Percentiles rank a stretch among this genome's conserved stretches.
phyloP scores from a whole-genome alignment of 257 asterid species.

The Solanum okadae region DNA sequence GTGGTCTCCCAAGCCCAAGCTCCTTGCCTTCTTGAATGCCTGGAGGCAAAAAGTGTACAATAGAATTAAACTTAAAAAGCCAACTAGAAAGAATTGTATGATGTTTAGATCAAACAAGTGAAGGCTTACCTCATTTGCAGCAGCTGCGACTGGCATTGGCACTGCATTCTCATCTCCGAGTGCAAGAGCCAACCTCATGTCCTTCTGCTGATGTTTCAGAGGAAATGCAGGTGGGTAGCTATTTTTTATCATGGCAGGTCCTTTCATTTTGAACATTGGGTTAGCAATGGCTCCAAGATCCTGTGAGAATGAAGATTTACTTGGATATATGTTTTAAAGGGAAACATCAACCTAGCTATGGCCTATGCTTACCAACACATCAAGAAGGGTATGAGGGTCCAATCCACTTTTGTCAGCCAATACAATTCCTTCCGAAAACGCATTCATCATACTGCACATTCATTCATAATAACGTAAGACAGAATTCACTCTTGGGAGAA shows the following conservation, averaged over 20 bases:
- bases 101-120: background rate
- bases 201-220: conserved; percentile 95
- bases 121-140: conserved; percentile 70
- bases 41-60: conserved; percentile 8
- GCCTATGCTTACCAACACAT: conserved; percentile 59
- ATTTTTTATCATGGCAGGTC: conserved; percentile 68
- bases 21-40: conserved; percentile 90
- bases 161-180: conserved; percentile 87
- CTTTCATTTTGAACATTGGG: conserved; percentile 94
- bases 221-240: conserved; percentile 88
- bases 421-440: conserved; percentile 88
- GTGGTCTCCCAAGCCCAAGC: conserved; percentile 75
- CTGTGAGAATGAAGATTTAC: conserved; percentile 26
- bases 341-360: background rate
- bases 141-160: conserved; percentile 96
- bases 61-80: background rate
- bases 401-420: conserved; percentile 90
- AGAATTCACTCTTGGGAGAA: background rate
- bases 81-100: background rate
- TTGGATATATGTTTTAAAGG: background rate
- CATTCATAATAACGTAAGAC: background rate
- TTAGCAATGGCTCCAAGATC: conserved; percentile 93
- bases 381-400: conserved; percentile 72
- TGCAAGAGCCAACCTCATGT: conserved; percentile 93
- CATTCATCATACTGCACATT: conserved; percentile 84